Evolutionary conservation across 2,329 filamentous ascomycete species (phyloP).

Genomic region (Fusarium dlaminii): DNA sequence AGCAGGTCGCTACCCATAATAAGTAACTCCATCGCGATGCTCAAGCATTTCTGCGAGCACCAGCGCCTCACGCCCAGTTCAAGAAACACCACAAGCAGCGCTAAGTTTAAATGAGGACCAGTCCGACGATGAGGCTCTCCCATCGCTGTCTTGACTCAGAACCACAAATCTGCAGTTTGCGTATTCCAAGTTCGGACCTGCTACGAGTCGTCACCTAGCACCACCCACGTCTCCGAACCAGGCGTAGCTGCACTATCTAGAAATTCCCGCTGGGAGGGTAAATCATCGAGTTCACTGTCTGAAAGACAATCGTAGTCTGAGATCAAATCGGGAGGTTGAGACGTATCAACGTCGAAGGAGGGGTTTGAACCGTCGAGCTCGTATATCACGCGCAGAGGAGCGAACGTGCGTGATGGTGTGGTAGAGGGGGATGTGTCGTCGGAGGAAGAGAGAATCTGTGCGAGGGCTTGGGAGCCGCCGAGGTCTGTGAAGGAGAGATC

Average conservation of each 20-base stretch:
- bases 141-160: conserved; percentile 40
- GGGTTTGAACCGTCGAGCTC: conserved; percentile 48
- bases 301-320: conserved; percentile 51
- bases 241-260: conserved; percentile 42
- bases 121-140: conserved; percentile 48
- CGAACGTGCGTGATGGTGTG: conserved; percentile 34
- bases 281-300: conserved; percentile 48
- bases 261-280: conserved; percentile 46
- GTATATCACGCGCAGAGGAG: conserved; percentile 53
- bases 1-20: conserved; percentile 10
- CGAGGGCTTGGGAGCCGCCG: conserved; percentile 52
- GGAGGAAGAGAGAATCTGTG: conserved; percentile 45
- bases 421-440: conserved; percentile 27
- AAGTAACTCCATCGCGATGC: conserved; percentile 29
- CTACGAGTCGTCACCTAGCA: conserved; percentile 59
- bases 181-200: conserved; percentile 52
- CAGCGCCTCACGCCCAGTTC: conserved; percentile 21
- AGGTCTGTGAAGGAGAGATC: conserved; percentile 56
- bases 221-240: conserved; percentile 52
- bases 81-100: conserved; percentile 11
- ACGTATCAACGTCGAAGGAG: conserved; percentile 49
- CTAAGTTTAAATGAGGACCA: conserved; percentile 49
- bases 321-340: conserved; percentile 49
- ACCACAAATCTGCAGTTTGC: conserved; percentile 41
- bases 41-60: conserved; percentile 44